phyloP scores from a whole-genome alignment of 306 rosid species.

The Ormosia semicastrata region DNA sequence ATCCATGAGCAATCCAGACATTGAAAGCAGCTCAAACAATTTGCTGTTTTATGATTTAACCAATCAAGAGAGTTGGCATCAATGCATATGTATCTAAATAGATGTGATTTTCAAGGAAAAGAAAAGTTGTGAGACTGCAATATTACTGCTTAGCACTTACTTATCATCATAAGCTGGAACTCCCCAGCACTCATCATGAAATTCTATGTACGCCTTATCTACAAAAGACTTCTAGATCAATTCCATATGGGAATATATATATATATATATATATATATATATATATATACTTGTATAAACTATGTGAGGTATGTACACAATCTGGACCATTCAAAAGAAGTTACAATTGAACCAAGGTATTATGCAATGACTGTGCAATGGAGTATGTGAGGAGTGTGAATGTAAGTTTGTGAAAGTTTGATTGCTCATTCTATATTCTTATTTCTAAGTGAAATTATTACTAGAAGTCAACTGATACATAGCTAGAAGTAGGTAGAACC shows the following conservation, averaged over 20 bases:
- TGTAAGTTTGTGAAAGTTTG: neutral
- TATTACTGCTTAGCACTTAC: constrained; percentile 42
- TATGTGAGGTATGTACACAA: neutral
- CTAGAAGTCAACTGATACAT: neutral
- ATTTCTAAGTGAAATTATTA: neutral
- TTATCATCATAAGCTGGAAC: constrained; percentile 92
- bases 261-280: no score
- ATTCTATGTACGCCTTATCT: constrained; percentile 81
- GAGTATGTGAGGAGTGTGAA: neutral
- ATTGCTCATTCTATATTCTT: neutral
- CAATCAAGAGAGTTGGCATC: constrained; percentile 23
- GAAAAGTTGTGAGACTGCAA: neutral
- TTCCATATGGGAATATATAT: neutral
- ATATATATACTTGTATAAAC: neutral
- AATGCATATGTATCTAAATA: neutral
- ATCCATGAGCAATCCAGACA: constrained; percentile 95
- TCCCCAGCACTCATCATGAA: constrained; percentile 99
- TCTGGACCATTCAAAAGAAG: neutral
- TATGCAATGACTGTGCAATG: no score
- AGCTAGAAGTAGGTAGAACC: neutral
- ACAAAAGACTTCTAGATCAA: constrained; percentile 34
- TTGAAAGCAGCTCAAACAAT: constrained; percentile 92
- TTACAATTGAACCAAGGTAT: neutral
- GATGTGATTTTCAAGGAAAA: neutral
- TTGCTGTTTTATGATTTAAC: constrained; percentile 50